phyloP scores from a whole-genome alignment of 2,329 filamentous ascomycete species.

The Fusarium torulosum region DNA sequence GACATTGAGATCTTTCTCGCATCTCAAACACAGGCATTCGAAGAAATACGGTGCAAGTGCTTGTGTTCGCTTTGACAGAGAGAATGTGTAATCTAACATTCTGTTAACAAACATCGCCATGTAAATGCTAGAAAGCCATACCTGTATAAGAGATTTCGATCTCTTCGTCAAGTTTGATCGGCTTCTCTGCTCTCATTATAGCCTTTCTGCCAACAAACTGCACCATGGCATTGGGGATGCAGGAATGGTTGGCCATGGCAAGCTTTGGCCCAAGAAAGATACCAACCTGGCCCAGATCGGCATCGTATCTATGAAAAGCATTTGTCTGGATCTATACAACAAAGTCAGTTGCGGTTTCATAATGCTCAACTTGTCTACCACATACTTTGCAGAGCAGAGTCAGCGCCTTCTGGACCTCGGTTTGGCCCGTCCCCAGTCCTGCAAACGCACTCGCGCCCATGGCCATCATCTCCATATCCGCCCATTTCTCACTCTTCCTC shows the following conservation, averaged over 20 bases:
- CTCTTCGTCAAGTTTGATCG: conserved; percentile 66
- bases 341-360: background rate
- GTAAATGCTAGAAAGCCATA: conserved; percentile 41
- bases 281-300: conserved; percentile 65
- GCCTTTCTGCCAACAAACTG: conserved; percentile 66
- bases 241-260: conserved; percentile 74
- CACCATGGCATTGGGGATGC: conserved; percentile 70
- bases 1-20: conserved; percentile 63
- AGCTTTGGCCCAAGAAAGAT: conserved; percentile 68
- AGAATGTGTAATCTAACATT: conserved; percentile 61
- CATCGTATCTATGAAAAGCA: conserved; percentile 68
- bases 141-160: conserved; percentile 73
- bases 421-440: conserved; percentile 54
- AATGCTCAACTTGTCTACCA: accelerated
- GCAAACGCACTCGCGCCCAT: conserved; percentile 58
- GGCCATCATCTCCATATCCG: conserved; percentile 64
- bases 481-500: conserved; percentile 55
- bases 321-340: conserved; percentile 68
- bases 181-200: conserved; percentile 62
- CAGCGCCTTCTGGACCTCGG: conserved; percentile 56
- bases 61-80: conserved; percentile 57
- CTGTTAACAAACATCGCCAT: background rate
- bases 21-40: conserved; percentile 63
- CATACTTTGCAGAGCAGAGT: conserved; percentile 67
- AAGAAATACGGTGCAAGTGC: conserved; percentile 66